Conservation (phyloP, 768 basidiomycete genomes). For the Lactarius hatsudake region DNA sequence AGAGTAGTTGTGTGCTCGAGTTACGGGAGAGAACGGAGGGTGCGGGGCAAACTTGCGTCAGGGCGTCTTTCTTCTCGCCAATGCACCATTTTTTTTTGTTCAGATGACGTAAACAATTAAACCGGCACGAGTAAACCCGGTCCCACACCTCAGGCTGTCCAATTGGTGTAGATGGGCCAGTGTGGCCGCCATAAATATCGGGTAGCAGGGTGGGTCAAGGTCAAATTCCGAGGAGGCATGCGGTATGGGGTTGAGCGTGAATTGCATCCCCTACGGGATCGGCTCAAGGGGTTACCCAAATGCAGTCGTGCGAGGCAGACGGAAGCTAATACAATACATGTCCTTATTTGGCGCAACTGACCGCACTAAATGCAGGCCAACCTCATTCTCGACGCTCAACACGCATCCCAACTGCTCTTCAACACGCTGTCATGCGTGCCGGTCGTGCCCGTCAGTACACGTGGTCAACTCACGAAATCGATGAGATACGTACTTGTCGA, state of each 20-base stretch:
- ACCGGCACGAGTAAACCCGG: background rate
- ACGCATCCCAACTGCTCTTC: slow-evolving; percentile 58
- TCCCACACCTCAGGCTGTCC: background rate
- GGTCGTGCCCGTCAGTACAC: slow-evolving; percentile 8
- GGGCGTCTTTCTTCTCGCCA: background rate
- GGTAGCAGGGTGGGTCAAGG: background rate
- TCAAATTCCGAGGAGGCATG: slow-evolving; percentile 5
- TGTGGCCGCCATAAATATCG: background rate
- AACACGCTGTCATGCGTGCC: slow-evolving; percentile 53
- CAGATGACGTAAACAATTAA: slow-evolving; percentile 19
- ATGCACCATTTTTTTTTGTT: background rate
- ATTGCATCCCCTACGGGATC: background rate
- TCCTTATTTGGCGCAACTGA: slow-evolving; percentile 95
- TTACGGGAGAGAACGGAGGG: slow-evolving; percentile 16
- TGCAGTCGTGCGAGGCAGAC: slow-evolving; percentile 51
- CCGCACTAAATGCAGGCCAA: slow-evolving; percentile 72
- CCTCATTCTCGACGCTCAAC: slow-evolving; percentile 47
- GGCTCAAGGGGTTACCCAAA: slow-evolving; percentile 26
- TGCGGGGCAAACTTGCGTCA: background rate
- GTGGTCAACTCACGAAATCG: slow-evolving; percentile 13
- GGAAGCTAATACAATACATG: slow-evolving; percentile 96
- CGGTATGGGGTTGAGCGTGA: background rate
- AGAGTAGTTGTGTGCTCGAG: background rate
- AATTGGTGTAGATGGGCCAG: background rate
- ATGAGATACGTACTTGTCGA: slow-evolving; percentile 54